Evolutionary conservation across 106 monocot genomes (phyloP), one percentile per base, ranked within the genome.

Genomic region (Phalaenopsis equestris): DNA sequence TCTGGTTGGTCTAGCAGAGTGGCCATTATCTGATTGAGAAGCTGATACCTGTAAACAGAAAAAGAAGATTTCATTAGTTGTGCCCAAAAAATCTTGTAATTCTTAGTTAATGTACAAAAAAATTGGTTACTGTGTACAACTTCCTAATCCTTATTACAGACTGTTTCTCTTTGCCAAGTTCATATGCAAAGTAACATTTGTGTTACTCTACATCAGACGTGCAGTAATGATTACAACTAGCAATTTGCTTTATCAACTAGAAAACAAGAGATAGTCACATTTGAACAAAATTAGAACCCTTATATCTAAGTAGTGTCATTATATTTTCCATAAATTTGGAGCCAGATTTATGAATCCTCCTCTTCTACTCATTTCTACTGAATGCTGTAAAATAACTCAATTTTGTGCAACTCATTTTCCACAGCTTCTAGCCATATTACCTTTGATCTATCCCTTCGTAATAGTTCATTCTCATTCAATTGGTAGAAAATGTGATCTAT

Each of bases 1-100:
- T 83, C 91, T 87, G 4, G 81, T 74, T 55, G 89, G 83, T 84
- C 81, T 87, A 15, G 78, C 68, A 14, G 86, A 79, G 55, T 81
- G 82, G 14, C 70, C 83, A 58, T 80, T 89, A 77, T 87, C 91
- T 49, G 87, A 23, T 42, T 83, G 90, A 56, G 87, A 64, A 15
- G 70, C 67, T 18, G 86, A 86, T 68, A 88, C 75, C 92, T 93
- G 86, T 81, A 84, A 19, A 36, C 58, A 55, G 57, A 6, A 42
- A 6, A 24, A 37, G 41, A n/a, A 48, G 1, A 36, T 38, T 23
- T 4, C 24, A 58, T 81, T 49, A 43, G 73, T 14, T 52, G 2
- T 12, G 52, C 52, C 42, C 17, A 19, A 4, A 75, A 17, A 11
- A 82, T 12, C 7, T 8, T 5, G 64, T 6, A 21, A 24, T 5